phyloP scores from a whole-genome alignment of 164 flowering plant genomes.

The Vitis amurensis region DNA sequence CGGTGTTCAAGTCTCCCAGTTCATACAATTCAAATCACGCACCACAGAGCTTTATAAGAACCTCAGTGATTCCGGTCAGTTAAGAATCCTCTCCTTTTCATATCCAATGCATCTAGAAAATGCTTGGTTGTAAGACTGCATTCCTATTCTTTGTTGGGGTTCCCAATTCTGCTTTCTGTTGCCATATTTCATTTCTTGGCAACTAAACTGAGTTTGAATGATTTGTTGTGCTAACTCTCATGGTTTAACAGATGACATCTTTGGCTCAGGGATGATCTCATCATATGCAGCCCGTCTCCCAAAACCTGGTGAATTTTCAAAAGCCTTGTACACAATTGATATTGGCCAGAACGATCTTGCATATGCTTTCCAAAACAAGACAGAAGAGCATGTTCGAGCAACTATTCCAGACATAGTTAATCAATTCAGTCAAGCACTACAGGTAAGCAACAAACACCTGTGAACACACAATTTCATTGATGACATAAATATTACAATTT shows the following conservation, averaged over 20 bases:
- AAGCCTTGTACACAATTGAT: slow-evolving; percentile 66
- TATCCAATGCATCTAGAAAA: no score
- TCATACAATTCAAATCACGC: slow-evolving; percentile 48
- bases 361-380: slow-evolving; percentile 34
- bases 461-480: not conserved
- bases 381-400: slow-evolving; percentile 31
- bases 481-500: no score
- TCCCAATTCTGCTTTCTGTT: no score
- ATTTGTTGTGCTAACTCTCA: no score
- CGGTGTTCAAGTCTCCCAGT: slow-evolving; percentile 54
- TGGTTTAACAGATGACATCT: no score
- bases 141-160: no score
- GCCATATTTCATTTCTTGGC: no score
- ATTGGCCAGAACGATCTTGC: slow-evolving; percentile 76
- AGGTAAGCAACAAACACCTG: slow-evolving; percentile 29
- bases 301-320: slow-evolving; percentile 46
- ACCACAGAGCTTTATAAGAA: slow-evolving; percentile 25
- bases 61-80: slow-evolving; percentile 17
- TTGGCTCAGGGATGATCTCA: slow-evolving; percentile 4
- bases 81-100: no score
- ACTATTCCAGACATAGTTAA: slow-evolving; percentile 48
- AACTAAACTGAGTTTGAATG: no score
- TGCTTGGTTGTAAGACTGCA: no score
- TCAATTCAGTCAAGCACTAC: slow-evolving; percentile 35
- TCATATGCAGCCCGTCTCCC: slow-evolving; percentile 26